Percentiles rank a stretch among this genome's conserved stretches.
These are phyloP conservation scores for Nemania serpens DNA, from an alignment of 2,329 filamentous ascomycete species.

Conservation along the genomic window DNA sequence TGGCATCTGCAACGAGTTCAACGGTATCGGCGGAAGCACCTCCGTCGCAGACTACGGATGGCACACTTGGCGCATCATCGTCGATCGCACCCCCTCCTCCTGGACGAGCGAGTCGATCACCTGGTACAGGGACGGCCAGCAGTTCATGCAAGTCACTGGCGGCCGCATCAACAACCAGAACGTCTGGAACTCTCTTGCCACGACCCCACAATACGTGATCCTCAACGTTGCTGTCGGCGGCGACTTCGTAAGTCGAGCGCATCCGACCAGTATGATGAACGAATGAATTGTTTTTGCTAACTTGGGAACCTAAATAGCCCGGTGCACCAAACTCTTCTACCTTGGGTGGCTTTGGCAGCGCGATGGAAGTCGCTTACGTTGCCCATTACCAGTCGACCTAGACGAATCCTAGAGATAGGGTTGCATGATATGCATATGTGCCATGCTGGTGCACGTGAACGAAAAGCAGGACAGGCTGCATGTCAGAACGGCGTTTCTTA, in stretches of 20 bases:
- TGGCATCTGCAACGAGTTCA: slow-evolving; percentile 54
- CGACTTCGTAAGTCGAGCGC: slow-evolving; percentile 44
- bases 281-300: background rate
- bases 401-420: background rate
- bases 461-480: background rate
- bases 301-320: slow-evolving; percentile 44
- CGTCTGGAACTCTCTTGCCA: slow-evolving; percentile 51
- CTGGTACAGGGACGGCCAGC: slow-evolving; percentile 52
- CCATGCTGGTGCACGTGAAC: background rate
- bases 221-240: slow-evolving; percentile 56
- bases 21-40: slow-evolving; percentile 45
- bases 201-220: slow-evolving; percentile 51
- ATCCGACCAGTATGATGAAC: background rate
- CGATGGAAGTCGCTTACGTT: slow-evolving; percentile 59
- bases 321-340: slow-evolving; percentile 55
- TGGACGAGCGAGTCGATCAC: slow-evolving; percentile 55
- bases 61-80: slow-evolving; percentile 54
- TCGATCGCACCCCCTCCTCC: slow-evolving; percentile 49
- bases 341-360: slow-evolving; percentile 49
- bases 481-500: slow-evolving; percentile 11
- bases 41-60: slow-evolving; percentile 52
- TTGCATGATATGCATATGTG: too few species aligned
- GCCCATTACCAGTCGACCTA: slow-evolving; percentile 42
- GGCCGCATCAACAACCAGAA: slow-evolving; percentile 46
- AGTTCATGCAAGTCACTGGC: slow-evolving; percentile 51